Base-by-base conservation (phyloP, 2,329 filamentous ascomycete species). In the Penicillium capsulatum region DNA sequence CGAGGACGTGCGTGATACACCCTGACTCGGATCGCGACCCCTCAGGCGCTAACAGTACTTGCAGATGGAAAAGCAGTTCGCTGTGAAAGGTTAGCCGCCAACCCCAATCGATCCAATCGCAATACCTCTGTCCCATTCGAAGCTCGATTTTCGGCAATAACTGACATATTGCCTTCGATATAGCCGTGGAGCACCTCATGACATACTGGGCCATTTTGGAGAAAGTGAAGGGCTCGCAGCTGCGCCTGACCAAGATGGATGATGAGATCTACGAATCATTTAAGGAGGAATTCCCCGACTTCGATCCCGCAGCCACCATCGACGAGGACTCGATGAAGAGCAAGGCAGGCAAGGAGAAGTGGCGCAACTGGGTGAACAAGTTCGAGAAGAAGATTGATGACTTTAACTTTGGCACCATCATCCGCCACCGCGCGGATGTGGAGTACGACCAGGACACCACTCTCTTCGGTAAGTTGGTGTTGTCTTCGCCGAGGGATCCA, bases 21-120 rank as follows among this genome's bases (percentile, higher is more conserved):
- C 8, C 7, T 15, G 4, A 8, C 16, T 17, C n/a, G 17, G 31
- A 24, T n/a, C 15, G 19, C 32, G 10, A 26, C 16, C 15, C 38
- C 24, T 16, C 14, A 27, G 36, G 44, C 29, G 45, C 61, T 67
- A 38, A 61, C 47, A 19, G 39, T 38, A 20, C 5, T 7, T 34
- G 29, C 52, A 94, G 86, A 96, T 98, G 65, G 92, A 98, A 78
- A 95, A 96, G 77, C 92, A 97, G 68, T 98, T 98, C 60, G 92
- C 92, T 19, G 92, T 98, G 58, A 97, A 97, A 75, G 85, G 86
- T 88, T 59, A 31, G 55, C 44, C 33, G 22, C 34, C 11, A 28
- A 19, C 33, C 14, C 17, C 20, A 38, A 22, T 28, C 22, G 7
- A 9, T 36, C 10, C 11, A 3, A 17, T 17, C n/a, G 28, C 6